Percentiles rank a stretch among this genome's conserved stretches.
These are phyloP conservation scores for Candida ovalis DNA, from an alignment of 805 yeast genomes.

Conservation along the genomic window DNA sequence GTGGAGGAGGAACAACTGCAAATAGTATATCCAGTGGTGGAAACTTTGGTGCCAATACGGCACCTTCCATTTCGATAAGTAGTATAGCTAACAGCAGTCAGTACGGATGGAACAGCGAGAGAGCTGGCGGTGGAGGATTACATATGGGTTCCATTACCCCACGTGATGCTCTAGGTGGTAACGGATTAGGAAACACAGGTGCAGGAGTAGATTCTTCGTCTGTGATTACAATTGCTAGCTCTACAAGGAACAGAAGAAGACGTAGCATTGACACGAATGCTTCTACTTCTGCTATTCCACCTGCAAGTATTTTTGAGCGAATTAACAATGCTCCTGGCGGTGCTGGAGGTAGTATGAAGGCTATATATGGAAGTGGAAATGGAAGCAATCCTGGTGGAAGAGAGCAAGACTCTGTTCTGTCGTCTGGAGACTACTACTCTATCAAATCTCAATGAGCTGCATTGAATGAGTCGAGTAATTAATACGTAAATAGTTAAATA, in stretches of 20 bases:
- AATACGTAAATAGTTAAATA: background rate
- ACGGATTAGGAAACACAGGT: background rate
- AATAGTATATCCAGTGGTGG: slow-evolving; percentile 5
- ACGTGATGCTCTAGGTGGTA: background rate
- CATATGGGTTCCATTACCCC: background rate
- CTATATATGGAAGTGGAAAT: background rate
- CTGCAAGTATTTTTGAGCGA: slow-evolving; percentile 66
- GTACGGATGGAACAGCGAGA: background rate
- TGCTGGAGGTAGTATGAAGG: background rate
- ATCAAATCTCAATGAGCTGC: slow-evolving; percentile 10
- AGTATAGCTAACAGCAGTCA: slow-evolving; percentile 3
- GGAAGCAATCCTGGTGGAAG: slow-evolving; percentile 3
- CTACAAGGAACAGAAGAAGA: slow-evolving; percentile 31
- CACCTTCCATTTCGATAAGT: slow-evolving; percentile 10
- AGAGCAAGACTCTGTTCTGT: slow-evolving; percentile 18
- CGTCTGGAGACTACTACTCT: slow-evolving; percentile 16
- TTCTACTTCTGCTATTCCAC: slow-evolving; percentile 66
- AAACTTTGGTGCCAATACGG: slow-evolving; percentile 3
- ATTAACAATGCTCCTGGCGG: slow-evolving; percentile 18
- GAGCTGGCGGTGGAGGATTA: background rate
- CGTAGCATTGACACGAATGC: slow-evolving; percentile 48
- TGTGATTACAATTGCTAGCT: slow-evolving; percentile 32
- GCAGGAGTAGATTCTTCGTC: slow-evolving; percentile 28
- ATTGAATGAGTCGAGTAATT: too few species aligned
- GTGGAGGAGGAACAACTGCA: slow-evolving; percentile 7